phyloP scores from a whole-genome alignment of 2,329 filamentous ascomycete genomes.

The Colletotrichum tamarilloi region DNA sequence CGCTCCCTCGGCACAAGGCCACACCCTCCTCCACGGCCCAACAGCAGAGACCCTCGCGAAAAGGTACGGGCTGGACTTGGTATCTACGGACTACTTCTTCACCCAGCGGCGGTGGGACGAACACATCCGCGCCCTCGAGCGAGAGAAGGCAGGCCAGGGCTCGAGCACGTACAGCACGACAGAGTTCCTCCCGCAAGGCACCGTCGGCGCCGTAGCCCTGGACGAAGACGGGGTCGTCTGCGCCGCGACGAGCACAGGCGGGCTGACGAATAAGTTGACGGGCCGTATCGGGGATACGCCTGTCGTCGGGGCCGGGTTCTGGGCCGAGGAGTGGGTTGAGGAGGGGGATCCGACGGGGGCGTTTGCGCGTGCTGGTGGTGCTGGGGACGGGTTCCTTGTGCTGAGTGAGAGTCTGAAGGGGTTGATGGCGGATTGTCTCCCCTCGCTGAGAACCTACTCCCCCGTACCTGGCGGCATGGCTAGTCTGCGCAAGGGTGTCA shows the following conservation, averaged over 20 bases:
- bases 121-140: constrained; percentile 70
- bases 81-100: constrained; percentile 80
- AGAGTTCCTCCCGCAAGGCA: constrained; percentile 84
- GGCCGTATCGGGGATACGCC: constrained; percentile 90
- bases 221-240: constrained; percentile 82
- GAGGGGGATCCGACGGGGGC: constrained; percentile 47
- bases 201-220: constrained; percentile 84
- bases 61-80: constrained; percentile 76
- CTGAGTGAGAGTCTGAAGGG: constrained; percentile 53
- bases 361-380: constrained; percentile 46
- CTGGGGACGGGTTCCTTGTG: constrained; percentile 35
- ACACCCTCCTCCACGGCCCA: constrained; percentile 75
- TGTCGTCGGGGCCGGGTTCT: constrained; percentile 85
- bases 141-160: constrained; percentile 54
- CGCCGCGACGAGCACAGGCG: constrained; percentile 75
- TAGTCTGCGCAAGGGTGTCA: constrained; percentile 3
- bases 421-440: constrained; percentile 70
- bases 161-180: constrained; percentile 66
- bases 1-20: constrained; percentile 71
- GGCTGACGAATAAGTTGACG: constrained; percentile 88
- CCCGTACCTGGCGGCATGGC: constrained; percentile 39
- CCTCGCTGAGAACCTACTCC: constrained; percentile 56
- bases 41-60: constrained; percentile 77
- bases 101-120: constrained; percentile 84
- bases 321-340: constrained; percentile 85